Conservation (phyloP, 2,329 filamentous ascomycete species). For the Pleomassaria siparia region DNA sequence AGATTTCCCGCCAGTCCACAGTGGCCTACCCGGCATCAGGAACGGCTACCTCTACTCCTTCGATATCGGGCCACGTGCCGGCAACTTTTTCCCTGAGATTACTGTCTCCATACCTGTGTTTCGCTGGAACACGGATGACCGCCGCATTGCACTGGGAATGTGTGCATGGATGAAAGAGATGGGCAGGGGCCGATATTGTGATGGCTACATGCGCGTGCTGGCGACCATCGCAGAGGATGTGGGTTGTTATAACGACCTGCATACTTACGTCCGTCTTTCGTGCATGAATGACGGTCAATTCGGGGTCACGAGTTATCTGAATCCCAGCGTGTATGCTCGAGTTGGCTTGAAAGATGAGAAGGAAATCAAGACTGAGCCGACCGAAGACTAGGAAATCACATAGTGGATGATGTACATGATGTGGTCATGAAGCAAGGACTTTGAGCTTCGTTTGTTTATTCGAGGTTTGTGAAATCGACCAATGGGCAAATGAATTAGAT, state of each 20-base stretch:
- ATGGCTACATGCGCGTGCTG: not conserved
- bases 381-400: too few species aligned
- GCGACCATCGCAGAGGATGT: not conserved
- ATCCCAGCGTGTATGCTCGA: not conserved
- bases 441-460: too few species aligned
- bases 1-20: conserved; percentile 10
- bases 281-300: not conserved
- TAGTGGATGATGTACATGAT: too few species aligned
- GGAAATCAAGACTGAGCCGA: too few species aligned
- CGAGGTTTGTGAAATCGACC: too few species aligned
- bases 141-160: conserved; percentile 1
- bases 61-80: conserved; percentile 19
- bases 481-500: too few species aligned
- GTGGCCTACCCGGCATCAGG: conserved; percentile 1
- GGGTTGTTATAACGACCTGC: not conserved
- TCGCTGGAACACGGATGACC: conserved; percentile 18
- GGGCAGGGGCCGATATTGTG: not conserved
- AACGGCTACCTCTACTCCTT: conserved; percentile 26
- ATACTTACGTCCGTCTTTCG: not conserved
- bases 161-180: conserved; percentile 9
- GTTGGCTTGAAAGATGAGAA: too few species aligned
- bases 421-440: too few species aligned
- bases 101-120: conserved; percentile 21
- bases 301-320: not conserved
- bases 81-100: conserved; percentile 20